These are phyloP conservation scores for Pichia phayaonensis DNA, from an alignment of 805 yeast genomes.

Conservation along the genomic window DNA sequence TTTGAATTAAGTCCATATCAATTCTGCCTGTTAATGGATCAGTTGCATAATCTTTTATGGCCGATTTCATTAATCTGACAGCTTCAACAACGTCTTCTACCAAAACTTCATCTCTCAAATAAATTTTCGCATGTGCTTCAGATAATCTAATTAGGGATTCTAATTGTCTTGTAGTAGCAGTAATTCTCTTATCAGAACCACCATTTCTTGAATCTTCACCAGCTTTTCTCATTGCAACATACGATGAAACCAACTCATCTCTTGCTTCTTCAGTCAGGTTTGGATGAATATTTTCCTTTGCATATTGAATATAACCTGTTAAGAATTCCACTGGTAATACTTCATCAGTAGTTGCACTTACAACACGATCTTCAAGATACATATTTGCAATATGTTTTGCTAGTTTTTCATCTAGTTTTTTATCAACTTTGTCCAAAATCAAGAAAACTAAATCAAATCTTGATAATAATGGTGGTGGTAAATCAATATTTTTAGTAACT, in stretches of 20 bases:
- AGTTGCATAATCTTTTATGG: conserved; percentile 96
- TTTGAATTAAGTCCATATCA: conserved; percentile 95
- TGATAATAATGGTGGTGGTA: conserved; percentile 92
- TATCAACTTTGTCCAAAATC: conserved; percentile 89
- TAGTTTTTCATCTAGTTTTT: conserved; percentile 70
- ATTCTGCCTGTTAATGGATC: conserved; percentile 96
- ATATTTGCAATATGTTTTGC: conserved; percentile 87
- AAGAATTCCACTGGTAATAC: conserved; percentile 80
- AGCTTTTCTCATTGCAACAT: conserved; percentile 87
- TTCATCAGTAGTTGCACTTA: conserved; percentile 57
- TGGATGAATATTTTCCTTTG: conserved; percentile 83
- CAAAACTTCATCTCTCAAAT: conserved; percentile 64
- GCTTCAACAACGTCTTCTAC: conserved; percentile 86
- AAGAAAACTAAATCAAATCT: conserved; percentile 92
- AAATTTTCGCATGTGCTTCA: conserved; percentile 97
- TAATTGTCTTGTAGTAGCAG: conserved; percentile 96
- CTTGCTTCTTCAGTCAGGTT: conserved; percentile 73
- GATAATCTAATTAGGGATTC: conserved; percentile 92
- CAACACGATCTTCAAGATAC: conserved; percentile 84
- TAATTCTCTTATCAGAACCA: conserved; percentile 79
- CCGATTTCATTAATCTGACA: conserved; percentile 84
- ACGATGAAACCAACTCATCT: conserved; percentile 73
- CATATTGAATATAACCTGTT: conserved; percentile 86
- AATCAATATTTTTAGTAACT: conserved; percentile 89
- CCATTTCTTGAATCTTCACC: conserved; percentile 75